Conservation (phyloP, 202 grass and related monocot species). For the Setaria viridis region DNA sequence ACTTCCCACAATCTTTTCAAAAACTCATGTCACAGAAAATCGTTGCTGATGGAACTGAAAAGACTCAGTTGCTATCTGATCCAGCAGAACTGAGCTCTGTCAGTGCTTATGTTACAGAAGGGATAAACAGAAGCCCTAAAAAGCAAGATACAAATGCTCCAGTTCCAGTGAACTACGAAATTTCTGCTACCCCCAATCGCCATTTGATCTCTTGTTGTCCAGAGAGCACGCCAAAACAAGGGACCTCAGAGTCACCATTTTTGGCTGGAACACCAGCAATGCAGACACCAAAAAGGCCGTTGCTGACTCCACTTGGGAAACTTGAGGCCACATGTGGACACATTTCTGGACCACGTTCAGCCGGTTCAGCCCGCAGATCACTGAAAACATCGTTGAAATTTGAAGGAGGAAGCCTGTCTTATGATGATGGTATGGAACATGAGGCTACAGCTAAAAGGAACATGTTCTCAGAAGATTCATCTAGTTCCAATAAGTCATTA, state of each 20-base stretch:
- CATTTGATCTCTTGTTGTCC: constrained; percentile 38
- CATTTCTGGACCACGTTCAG: constrained; percentile 57
- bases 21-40: constrained; percentile 73
- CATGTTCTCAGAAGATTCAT: constrained; percentile 53
- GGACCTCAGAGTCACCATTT: constrained; percentile 39
- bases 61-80: constrained; percentile 59
- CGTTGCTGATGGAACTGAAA: constrained; percentile 49
- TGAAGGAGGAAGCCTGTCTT: constrained; percentile 44
- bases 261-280: constrained; percentile 62
- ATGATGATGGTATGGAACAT: constrained; percentile 30
- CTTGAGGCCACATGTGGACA: constrained; percentile 46
- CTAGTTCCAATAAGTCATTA: background rate
- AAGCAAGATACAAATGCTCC: constrained; percentile 38
- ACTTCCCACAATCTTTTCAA: constrained; percentile 79
- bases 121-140: constrained; percentile 32
- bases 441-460: constrained; percentile 39
- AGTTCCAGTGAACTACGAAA: constrained; percentile 31
- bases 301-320: constrained; percentile 69
- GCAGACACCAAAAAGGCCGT: constrained; percentile 74
- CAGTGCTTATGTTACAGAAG: constrained; percentile 36
- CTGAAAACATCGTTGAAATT: constrained; percentile 62
- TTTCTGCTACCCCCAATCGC: constrained; percentile 46
- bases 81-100: constrained; percentile 34
- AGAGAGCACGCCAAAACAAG: constrained; percentile 68
- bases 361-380: constrained; percentile 78